Percentiles rank a stretch among this genome's conserved stretches.
phyloP scores from a whole-genome alignment of 495 filamentous ascomycete genomes.

The Barbatosphaeria neglecta region DNA sequence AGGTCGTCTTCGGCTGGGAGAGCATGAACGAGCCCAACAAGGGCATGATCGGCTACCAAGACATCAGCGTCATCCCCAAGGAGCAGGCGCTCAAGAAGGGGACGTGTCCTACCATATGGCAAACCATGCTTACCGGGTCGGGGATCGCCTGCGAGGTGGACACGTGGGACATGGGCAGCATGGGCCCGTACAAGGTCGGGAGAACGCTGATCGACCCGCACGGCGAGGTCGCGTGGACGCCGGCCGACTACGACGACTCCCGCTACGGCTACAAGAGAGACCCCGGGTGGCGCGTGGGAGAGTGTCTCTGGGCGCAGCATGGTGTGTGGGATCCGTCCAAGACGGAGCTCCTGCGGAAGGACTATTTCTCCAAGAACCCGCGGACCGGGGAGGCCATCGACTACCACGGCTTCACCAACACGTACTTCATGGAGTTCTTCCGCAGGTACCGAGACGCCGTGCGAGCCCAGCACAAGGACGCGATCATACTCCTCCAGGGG shows the following conservation, averaged over 20 bases:
- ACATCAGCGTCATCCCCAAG: constrained; percentile 67
- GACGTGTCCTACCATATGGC: constrained; percentile 88
- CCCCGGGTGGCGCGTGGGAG: constrained; percentile 76
- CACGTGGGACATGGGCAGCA: constrained; percentile 85
- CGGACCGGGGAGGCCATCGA: constrained; percentile 56
- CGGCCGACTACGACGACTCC: constrained; percentile 66
- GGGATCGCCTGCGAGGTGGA: constrained; percentile 81
- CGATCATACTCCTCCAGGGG: constrained; percentile 85
- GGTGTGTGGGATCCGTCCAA: constrained; percentile 82
- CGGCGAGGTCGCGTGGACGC: constrained; percentile 75
- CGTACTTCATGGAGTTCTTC: constrained; percentile 80
- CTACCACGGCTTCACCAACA: constrained; percentile 77
- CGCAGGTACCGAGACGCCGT: constrained; percentile 64
- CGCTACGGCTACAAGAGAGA: constrained; percentile 87
- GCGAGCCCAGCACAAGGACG: constrained; percentile 58
- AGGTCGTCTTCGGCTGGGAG: constrained; percentile 90
- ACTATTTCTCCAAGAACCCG: constrained; percentile 78
- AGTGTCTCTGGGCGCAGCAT: constrained; percentile 95
- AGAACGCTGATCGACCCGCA: constrained; percentile 75
- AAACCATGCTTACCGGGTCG: constrained; percentile 81
- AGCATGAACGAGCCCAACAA: constrained; percentile 89
- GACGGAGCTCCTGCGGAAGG: constrained; percentile 66
- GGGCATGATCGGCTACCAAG: constrained; percentile 75
- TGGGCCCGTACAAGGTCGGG: constrained; percentile 85
- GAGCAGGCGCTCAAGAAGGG: constrained; percentile 91